Base-by-base conservation (phyloP, 805 yeast species). In the Metahyphopichia silvanorum region DNA sequence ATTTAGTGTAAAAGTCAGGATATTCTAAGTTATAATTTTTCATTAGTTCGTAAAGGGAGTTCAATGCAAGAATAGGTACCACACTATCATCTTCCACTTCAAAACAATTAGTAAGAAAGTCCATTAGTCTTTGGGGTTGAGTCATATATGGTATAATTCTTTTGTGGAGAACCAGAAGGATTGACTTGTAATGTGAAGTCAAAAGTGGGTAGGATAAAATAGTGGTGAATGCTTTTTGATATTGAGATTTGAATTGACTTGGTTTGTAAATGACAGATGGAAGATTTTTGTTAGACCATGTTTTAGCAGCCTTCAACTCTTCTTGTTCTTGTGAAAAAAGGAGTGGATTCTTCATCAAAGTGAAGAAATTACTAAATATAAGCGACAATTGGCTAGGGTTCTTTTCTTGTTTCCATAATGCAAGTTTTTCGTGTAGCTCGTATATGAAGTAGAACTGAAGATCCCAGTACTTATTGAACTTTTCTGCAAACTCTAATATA, bases 51-150 rank as follows among this genome's bases (percentile, higher is more conserved):
- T 87, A 91, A 32, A 91, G 66, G 8, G 96, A 94, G 56, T 88
- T 91, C 46, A 91, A 69, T 2, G 98, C 82, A 33, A 93, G 62
- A 27, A 91, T 76, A 12, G 89, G 82, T 10, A 82, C 66, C 5
- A 82, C 69, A 11, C 51, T 52, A 41, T 66, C 72, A 17, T 59
- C 63, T 21, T 47, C 51, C 27, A 53, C 49, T 43, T 84, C 71
- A 52, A 87, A 89, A 3, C 94, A 81, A 39, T 86, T 95, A 1
- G 96, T 87, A 38, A 91, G 66, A 54, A 91, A 93, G 63, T 91
- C 98, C 96, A 93, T 89, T 28, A 93, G 63, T 39, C 75, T 70
- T 26, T 86, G 83, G 5, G 98, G 95, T 43, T 79, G 80, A 27
- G 75, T 71, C 71, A 87, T 74, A 50, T 72, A 75, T 23, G 97